Evolutionary conservation across 1,139 yeast genomes (phyloP), one percentile per base, ranked within the genome.

Genomic region (Debaryomyces sp.): DNA sequence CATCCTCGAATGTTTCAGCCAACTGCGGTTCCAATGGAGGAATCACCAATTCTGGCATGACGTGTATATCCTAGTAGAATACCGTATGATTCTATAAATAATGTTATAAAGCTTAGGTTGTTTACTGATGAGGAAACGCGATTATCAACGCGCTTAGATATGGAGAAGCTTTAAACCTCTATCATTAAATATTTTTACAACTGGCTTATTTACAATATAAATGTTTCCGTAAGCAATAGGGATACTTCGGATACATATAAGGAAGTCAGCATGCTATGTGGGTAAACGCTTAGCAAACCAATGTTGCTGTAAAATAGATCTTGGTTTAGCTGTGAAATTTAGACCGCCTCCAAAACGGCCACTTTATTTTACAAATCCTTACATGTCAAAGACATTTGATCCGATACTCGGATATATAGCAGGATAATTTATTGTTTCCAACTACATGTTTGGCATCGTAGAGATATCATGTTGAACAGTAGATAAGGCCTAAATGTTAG

Each of bases 1-100:
- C 33, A 45, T 50, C 36, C 43, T 45, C 10, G 41, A 41, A 32
- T 9, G 29, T 5, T 12, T 9, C 13, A 12, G 17, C 43, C 29
- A 41, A 30, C 6, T 7, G 36, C 21, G 32, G 36, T n/a, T 41
- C 43, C 36, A 41, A 30, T 17, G 27, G 22, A 6, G 43, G 43
- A 27, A 41, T 30, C 27, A 15, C 22, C 43, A 41, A 41, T 8
- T 24, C 23, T 7, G 24, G 43, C 43, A 41, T 41, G 13, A 13
- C 23, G 12, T 17, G 13, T 39, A 17, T 9, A 10, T 15, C 22
- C 39, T 18, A 51, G 38, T 29, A 50, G 46, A 3, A 12, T 30
- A 5, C 37, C 22, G 13, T 22, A 12, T 21, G 21, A 6, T 18
- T 35, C 8, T 5, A 18, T 9, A 17, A 21, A 21, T 21, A 22